phyloP scores from a whole-genome alignment of 1,284 basidiomycete genomes.

The Puccinia brachypodii region DNA sequence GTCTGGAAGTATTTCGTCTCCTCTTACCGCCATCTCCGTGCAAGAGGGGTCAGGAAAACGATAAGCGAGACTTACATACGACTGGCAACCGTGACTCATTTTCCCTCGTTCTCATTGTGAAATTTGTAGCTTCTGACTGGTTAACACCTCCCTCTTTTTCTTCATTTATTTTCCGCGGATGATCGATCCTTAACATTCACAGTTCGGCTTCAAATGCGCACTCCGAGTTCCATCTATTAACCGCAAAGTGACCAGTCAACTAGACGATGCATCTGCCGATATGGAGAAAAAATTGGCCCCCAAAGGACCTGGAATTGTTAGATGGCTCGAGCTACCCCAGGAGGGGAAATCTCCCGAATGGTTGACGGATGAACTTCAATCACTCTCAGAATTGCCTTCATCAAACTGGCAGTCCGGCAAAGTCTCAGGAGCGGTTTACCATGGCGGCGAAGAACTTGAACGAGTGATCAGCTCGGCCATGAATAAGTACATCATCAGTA shows the following conservation, averaged over 20 bases:
- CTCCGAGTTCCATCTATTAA: conserved; percentile 70
- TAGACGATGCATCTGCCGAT: conserved; percentile 61
- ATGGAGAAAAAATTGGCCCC: conserved; percentile 65
- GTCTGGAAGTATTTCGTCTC: conserved; percentile 18
- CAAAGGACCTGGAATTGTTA: conserved; percentile 64
- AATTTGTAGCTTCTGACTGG: not conserved
- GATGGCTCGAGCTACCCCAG: conserved; percentile 68
- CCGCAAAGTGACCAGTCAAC: conserved; percentile 68
- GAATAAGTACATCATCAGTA: conserved; percentile 61
- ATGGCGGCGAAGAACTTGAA: conserved; percentile 53
- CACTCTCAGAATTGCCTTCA: conserved; percentile 66
- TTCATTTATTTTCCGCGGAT: not conserved
- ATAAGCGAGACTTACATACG: conserved; percentile 19
- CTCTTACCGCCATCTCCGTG: conserved; percentile 29
- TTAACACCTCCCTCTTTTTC: not conserved
- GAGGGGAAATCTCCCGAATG: conserved; percentile 71
- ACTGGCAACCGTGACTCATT: conserved; percentile 23
- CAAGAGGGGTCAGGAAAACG: conserved; percentile 33
- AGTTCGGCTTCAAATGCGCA: conserved; percentile 67
- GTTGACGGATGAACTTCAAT: conserved; percentile 75
- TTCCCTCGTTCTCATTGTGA: not conserved
- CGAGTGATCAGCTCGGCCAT: conserved; percentile 54
- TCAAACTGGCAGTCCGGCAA: conserved; percentile 72
- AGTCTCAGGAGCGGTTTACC: conserved; percentile 57
- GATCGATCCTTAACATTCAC: too few relatives aligned